Evolutionary conservation across 768 basidiomycete species (phyloP).

Genomic region (Trametes gibbosa): DNA sequence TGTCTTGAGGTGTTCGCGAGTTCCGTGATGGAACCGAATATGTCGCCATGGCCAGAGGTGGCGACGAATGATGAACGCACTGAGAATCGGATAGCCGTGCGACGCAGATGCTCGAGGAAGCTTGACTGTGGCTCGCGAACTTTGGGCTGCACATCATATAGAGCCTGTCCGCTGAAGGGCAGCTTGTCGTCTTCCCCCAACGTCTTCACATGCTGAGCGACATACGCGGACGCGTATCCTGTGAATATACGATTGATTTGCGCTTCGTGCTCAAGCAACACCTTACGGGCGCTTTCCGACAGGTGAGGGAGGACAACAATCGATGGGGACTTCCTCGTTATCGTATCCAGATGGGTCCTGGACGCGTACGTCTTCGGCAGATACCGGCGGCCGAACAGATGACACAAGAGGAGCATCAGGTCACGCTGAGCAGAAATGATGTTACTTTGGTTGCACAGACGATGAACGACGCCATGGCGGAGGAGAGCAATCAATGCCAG

Average conservation of each 20-base stretch:
- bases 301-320: constrained; percentile 55
- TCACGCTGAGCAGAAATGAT: constrained; percentile 43
- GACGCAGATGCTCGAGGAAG: constrained; percentile 38
- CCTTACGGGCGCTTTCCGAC: constrained; percentile 35
- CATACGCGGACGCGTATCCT: constrained; percentile 51
- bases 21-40: constrained; percentile 49
- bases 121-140: constrained; percentile 11
- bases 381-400: constrained; percentile 63
- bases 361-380: constrained; percentile 45
- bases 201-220: constrained; percentile 34
- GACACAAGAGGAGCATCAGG: constrained; percentile 55
- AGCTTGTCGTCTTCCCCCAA: constrained; percentile 45
- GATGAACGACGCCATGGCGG: constrained; percentile 55
- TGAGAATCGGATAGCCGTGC: constrained; percentile 36
- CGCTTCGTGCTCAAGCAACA: constrained; percentile 46
- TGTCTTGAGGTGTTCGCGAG: constrained; percentile 48
- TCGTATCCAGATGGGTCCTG: constrained; percentile 31
- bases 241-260: constrained; percentile 54
- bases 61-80: constrained; percentile 65
- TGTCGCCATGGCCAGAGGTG: constrained; percentile 62
- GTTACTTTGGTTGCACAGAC: constrained; percentile 45
- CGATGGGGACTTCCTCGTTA: constrained; percentile 50
- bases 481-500: constrained; percentile 60
- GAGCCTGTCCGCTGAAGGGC: constrained; percentile 43
- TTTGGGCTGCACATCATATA: background rate